phyloP scores from a whole-genome alignment of 768 basidiomycete genomes.

The Agrocybe pediades region DNA sequence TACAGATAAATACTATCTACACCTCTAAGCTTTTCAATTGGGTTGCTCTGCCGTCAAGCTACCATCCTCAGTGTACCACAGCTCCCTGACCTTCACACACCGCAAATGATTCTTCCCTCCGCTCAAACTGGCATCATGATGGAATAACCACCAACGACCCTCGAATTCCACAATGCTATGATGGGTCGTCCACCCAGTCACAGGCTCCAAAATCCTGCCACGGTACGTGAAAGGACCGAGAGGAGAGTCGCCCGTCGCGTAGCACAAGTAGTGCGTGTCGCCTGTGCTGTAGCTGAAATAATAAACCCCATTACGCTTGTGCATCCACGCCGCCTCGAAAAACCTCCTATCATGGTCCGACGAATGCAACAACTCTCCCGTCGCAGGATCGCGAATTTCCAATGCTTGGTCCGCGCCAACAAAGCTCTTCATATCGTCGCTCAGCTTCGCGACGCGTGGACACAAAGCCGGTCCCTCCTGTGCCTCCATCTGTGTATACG shows the following conservation, averaged over 20 bases:
- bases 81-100: slow-evolving; percentile 20
- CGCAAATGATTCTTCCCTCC: slow-evolving; percentile 20
- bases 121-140: slow-evolving; percentile 21
- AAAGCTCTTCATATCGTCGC: slow-evolving; percentile 21
- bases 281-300: slow-evolving; percentile 25
- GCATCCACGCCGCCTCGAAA: slow-evolving; percentile 26
- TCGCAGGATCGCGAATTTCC: slow-evolving; percentile 18
- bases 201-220: slow-evolving; percentile 22
- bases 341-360: slow-evolving; percentile 23
- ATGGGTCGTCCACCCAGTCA: slow-evolving; percentile 24
- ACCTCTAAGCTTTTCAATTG: not conserved
- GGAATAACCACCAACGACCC: slow-evolving; percentile 20
- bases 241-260: slow-evolving; percentile 19
- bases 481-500: slow-evolving; percentile 14
- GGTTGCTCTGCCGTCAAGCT: slow-evolving; percentile 6
- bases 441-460: slow-evolving; percentile 18
- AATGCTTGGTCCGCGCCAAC: slow-evolving; percentile 14
- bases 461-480: slow-evolving; percentile 12
- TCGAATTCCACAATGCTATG: slow-evolving; percentile 22
- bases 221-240: slow-evolving; percentile 22
- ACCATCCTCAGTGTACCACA: slow-evolving; percentile 19
- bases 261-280: slow-evolving; percentile 22
- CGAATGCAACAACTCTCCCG: slow-evolving; percentile 15
- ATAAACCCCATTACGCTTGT: slow-evolving; percentile 20
- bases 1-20: not conserved